These are phyloP conservation scores for Straminergon stramineum DNA, from an alignment of 225 moss, liverwort and hornwort species.

Conservation along the genomic window DNA sequence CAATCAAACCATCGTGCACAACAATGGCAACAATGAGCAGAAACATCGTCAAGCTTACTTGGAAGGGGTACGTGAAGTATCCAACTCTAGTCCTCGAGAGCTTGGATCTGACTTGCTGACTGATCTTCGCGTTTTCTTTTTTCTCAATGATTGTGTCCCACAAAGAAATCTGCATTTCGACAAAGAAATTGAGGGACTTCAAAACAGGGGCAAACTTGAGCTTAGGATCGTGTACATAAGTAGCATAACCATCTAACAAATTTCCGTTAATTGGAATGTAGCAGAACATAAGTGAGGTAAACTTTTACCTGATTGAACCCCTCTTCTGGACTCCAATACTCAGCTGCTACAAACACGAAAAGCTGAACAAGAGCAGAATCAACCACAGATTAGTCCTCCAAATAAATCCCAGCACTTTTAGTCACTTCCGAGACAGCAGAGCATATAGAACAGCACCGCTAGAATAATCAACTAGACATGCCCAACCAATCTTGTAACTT, in stretches of 20 bases:
- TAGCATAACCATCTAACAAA: not conserved
- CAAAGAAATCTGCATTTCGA: constrained; percentile 30
- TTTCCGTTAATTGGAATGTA: not conserved
- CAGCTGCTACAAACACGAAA: constrained; percentile 87
- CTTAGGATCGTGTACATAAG: not conserved
- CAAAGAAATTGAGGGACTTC: not conserved
- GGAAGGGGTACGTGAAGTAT: constrained; percentile 66
- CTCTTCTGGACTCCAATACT: constrained; percentile 75
- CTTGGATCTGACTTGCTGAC: constrained; percentile 39
- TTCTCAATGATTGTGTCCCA: constrained; percentile 86
- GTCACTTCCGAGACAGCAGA: not conserved
- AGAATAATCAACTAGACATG: not conserved
- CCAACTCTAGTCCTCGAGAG: constrained; percentile 28
- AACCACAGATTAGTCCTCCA: not conserved
- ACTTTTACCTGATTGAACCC: constrained; percentile 63
- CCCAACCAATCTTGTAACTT: not conserved
- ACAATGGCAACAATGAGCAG: not conserved
- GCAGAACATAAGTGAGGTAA: not conserved
- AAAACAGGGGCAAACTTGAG: not conserved
- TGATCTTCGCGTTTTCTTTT: constrained; percentile 73
- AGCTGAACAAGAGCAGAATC: constrained; percentile 29
- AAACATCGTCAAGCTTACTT: constrained; percentile 28
- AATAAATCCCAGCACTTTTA: not conserved
- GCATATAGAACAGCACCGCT: not conserved
- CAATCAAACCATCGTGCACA: not conserved